These are phyloP conservation scores for Prunella vulgaris DNA, from an alignment of 257 asterid genomes.

Conservation along the genomic window DNA sequence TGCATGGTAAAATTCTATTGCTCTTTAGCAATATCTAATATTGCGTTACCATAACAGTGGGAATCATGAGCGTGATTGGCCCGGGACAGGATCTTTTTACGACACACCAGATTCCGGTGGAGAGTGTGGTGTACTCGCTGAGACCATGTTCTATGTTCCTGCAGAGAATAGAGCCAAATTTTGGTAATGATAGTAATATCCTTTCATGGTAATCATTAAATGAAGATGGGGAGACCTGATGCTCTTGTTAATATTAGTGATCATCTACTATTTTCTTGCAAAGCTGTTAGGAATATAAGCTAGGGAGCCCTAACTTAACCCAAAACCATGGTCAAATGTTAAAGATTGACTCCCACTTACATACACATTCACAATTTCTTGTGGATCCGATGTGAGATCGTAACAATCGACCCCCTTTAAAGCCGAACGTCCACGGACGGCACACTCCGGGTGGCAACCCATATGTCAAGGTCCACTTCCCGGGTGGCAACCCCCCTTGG, in stretches of 20 bases:
- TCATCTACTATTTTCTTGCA: not conserved
- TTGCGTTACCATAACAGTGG: slow-evolving; percentile 38
- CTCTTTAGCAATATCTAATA: not conserved
- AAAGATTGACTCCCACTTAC: too few relatives aligned
- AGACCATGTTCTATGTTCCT: slow-evolving; percentile 70
- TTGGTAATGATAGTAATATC: slow-evolving; percentile 37
- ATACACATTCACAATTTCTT: too few relatives aligned
- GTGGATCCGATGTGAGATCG: too few relatives aligned
- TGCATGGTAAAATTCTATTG: not conserved
- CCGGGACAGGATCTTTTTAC: slow-evolving; percentile 60
- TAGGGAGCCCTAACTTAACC: too few relatives aligned
- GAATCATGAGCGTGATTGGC: slow-evolving; percentile 82
- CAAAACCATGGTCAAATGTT: too few relatives aligned
- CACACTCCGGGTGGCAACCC: too few relatives aligned
- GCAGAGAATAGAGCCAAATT: slow-evolving; percentile 74
- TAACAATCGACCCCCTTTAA: too few relatives aligned
- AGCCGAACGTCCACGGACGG: too few relatives aligned
- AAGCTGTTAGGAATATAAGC: too few relatives aligned
- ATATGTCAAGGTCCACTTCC: too few relatives aligned
- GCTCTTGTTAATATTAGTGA: not conserved
- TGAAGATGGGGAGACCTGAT: not conserved
- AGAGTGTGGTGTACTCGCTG: slow-evolving; percentile 74
- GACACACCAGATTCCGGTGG: slow-evolving; percentile 67
- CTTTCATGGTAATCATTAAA: not conserved
- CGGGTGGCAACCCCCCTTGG: too few relatives aligned